These are phyloP conservation scores for Hyparrhenia diplandra DNA, from an alignment of 176 grass and related monocot genomes.

Conservation along the genomic window DNA sequence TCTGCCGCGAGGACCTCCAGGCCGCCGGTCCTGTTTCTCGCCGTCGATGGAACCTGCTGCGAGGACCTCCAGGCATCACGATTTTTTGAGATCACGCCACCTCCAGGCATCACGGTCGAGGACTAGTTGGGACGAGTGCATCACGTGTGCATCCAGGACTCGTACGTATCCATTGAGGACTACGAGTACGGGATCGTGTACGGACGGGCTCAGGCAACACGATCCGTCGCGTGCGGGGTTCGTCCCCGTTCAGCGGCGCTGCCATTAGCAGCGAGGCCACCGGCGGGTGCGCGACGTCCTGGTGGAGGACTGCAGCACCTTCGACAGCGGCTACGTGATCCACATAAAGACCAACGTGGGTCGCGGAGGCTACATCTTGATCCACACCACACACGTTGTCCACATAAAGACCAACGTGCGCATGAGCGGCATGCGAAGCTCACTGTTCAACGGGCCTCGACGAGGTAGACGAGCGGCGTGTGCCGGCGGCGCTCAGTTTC, in stretches of 20 bases:
- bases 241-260: slow-evolving; percentile 68
- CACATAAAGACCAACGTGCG: slow-evolving; percentile 43
- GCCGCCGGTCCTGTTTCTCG: too few relatives aligned
- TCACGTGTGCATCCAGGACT: slow-evolving; percentile 88
- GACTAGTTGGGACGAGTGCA: too few relatives aligned
- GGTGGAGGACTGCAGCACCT: slow-evolving; percentile 53
- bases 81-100: too few relatives aligned
- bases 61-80: too few relatives aligned
- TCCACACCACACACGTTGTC: slow-evolving; percentile 61
- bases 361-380: slow-evolving; percentile 65
- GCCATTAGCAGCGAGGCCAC: slow-evolving; percentile 77
- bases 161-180: slow-evolving; percentile 74
- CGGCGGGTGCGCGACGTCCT: slow-evolving; percentile 60
- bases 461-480: too few relatives aligned
- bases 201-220: slow-evolving; percentile 53
- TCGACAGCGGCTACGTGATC: slow-evolving; percentile 59
- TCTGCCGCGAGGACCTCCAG: too few relatives aligned
- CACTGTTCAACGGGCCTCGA: too few relatives aligned
- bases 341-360: slow-evolving; percentile 71
- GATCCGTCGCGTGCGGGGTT: slow-evolving; percentile 54
- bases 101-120: too few relatives aligned
- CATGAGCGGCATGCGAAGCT: slow-evolving; percentile 47
- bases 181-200: slow-evolving; percentile 93
- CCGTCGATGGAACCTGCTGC: too few relatives aligned
- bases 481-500: too few relatives aligned